phyloP scores from a whole-genome alignment of 2,329 filamentous ascomycete species.

The Trichoderma guizhouense region DNA sequence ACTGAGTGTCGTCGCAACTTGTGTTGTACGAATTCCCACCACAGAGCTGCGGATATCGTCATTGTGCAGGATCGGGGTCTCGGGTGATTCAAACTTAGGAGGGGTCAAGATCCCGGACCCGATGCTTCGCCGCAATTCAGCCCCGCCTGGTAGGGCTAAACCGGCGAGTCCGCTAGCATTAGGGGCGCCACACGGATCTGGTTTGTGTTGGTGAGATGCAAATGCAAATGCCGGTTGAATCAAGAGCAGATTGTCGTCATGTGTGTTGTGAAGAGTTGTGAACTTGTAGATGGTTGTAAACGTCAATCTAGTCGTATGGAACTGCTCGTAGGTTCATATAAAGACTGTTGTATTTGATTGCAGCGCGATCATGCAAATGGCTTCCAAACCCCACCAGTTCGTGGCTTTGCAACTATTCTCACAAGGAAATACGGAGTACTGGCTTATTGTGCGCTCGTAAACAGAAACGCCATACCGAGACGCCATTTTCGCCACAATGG shows the following conservation, averaged over 20 bases:
- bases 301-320: background rate
- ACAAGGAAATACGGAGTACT: background rate
- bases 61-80: background rate
- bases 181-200: background rate
- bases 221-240: background rate
- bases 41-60: background rate
- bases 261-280: background rate
- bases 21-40: background rate
- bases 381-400: background rate
- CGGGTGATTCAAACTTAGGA: background rate
- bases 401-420: background rate
- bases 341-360: background rate
- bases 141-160: background rate
- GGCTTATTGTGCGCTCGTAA: background rate
- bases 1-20: background rate
- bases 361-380: background rate
- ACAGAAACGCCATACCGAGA: background rate
- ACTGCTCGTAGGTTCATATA: background rate
- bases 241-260: background rate
- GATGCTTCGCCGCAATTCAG: conserved; percentile 3
- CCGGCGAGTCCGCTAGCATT: background rate
- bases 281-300: background rate
- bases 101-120: background rate
- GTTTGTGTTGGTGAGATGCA: background rate
- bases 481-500: background rate